Conservation (phyloP, 768 basidiomycete genomes). For the Lactifluus hygrophoroides region DNA sequence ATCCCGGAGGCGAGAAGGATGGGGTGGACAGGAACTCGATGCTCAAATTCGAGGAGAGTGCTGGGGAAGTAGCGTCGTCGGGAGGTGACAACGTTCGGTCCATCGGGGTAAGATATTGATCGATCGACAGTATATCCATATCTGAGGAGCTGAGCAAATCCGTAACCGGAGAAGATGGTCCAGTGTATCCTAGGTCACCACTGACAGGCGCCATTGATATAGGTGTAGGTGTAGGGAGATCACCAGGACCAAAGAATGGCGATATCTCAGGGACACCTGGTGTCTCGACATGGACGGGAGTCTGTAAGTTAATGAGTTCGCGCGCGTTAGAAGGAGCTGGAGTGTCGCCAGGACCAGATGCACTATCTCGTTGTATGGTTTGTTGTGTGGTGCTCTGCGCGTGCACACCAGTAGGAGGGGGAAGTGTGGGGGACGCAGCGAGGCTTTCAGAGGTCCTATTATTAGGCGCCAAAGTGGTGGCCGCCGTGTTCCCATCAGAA, state of each 20-base stretch:
- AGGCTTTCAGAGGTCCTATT: neutral
- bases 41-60: slow-evolving; percentile 9
- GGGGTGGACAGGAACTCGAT: slow-evolving; percentile 8
- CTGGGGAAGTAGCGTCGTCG: neutral
- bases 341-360: neutral
- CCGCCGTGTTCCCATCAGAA: neutral
- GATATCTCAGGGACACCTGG: neutral
- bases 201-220: neutral
- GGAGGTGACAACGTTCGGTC: neutral
- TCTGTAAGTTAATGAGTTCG: neutral
- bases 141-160: slow-evolving; percentile 3
- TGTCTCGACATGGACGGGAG: neutral
- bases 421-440: neutral
- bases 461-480: neutral
- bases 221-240: neutral
- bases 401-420: neutral
- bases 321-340: neutral
- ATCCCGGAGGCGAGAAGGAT: slow-evolving; percentile 12
- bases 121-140: neutral
- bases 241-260: neutral
- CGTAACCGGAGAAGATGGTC: neutral
- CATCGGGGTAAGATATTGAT: neutral
- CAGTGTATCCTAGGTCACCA: neutral
- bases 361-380: neutral
- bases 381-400: neutral